These are phyloP conservation scores for Malus fusca DNA, from an alignment of 306 rosid species.

Conservation along the genomic window DNA sequence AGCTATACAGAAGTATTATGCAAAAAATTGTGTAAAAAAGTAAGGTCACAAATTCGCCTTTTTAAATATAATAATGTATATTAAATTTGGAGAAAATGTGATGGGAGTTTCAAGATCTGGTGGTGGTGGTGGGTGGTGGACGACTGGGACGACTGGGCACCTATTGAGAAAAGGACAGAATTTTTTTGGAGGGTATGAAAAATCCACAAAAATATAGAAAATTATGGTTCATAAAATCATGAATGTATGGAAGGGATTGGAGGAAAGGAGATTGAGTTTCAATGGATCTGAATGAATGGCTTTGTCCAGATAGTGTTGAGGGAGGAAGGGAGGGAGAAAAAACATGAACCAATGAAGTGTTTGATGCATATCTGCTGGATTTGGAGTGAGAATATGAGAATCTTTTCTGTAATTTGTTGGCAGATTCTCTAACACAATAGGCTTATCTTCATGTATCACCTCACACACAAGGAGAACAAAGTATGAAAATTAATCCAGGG, in stretches of 20 bases:
- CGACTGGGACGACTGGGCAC: constrained; percentile 24
- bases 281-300: constrained; percentile 33
- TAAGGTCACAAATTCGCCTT: too few relatives aligned
- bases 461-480: neutral
- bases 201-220: constrained; percentile 6
- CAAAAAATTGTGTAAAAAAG: too few relatives aligned
- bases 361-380: neutral
- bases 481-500: neutral
- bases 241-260: constrained; percentile 63
- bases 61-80: neutral
- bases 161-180: constrained; percentile 49
- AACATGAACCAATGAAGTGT: neutral
- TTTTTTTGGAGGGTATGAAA: neutral
- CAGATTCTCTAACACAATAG: constrained; percentile 40
- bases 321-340: neutral
- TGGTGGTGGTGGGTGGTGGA: constrained; percentile 45
- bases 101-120: constrained; percentile 30
- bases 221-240: neutral
- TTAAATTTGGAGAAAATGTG: constrained; percentile 5
- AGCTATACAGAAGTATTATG: too few relatives aligned
- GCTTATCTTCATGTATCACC: constrained; percentile 31
- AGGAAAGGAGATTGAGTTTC: constrained; percentile 56
- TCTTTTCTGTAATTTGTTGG: constrained; percentile 18
- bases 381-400: neutral
- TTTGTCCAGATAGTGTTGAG: neutral